Conservation (phyloP, 148 eudicot species). For the Vaccinium vitisidaea region DNA sequence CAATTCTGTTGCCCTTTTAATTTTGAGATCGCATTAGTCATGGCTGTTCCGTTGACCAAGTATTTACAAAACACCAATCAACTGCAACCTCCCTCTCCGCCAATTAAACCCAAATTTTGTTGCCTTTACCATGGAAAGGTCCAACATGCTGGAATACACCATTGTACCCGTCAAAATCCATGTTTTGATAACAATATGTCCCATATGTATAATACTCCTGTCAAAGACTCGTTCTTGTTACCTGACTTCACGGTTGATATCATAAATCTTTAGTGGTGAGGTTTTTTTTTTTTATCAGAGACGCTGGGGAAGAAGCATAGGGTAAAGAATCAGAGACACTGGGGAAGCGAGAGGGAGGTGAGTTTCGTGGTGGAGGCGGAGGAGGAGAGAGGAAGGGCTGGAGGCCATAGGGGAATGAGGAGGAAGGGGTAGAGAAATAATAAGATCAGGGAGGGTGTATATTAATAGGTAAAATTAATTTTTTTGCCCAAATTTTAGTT, state of each 20-base stretch:
- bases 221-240: not conserved
- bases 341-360: not conserved
- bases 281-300: not conserved
- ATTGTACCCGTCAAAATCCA: not conserved
- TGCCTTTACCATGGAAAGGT: not conserved
- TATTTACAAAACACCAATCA: not conserved
- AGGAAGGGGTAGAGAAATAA: not conserved
- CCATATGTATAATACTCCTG: not conserved
- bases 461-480: not conserved
- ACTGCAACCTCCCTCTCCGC: not conserved
- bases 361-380: not conserved
- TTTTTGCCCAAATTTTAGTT: not conserved
- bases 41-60: not conserved
- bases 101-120: not conserved
- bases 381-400: not conserved
- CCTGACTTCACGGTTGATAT: not conserved
- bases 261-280: not conserved
- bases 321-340: not conserved
- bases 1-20: not conserved
- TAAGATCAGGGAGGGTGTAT: not conserved
- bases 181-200: not conserved
- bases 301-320: not conserved
- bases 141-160: not conserved
- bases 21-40: not conserved
- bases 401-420: not conserved